A percentile compares a stretch with the other conserved stretches of the same genome.
Conservation (phyloP, 2,329 filamentous ascomycete species). For the Curvularia sp. region DNA sequence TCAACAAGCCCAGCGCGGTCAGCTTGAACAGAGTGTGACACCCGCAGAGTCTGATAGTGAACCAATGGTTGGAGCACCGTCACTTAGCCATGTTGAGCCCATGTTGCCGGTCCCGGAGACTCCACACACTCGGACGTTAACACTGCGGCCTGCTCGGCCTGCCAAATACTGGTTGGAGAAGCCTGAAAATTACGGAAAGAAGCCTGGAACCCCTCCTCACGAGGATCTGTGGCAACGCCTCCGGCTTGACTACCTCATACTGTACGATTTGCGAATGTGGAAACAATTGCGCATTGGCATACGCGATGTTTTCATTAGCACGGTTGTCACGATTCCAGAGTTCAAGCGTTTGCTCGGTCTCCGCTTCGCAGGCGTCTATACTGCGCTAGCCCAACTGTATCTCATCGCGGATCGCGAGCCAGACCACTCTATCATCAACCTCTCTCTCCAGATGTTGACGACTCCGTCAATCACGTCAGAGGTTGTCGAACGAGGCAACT, state of each 20-base stretch:
- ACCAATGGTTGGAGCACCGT: conserved; percentile 65
- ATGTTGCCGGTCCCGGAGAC: conserved; percentile 82
- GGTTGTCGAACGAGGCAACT: conserved; percentile 93
- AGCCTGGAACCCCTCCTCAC: conserved; percentile 69
- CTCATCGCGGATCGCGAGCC: conserved; percentile 95
- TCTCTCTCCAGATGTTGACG: conserved; percentile 94
- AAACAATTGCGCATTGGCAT: conserved; percentile 92
- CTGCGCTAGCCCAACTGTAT: conserved; percentile 89
- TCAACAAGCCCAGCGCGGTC: conserved; percentile 43
- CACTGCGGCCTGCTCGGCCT: conserved; percentile 65
- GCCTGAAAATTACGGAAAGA: conserved; percentile 71
- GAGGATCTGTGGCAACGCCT: conserved; percentile 91
- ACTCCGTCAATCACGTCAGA: conserved; percentile 96
- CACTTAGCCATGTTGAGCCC: conserved; percentile 68
- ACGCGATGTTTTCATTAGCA: conserved; percentile 92
- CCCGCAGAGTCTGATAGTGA: conserved; percentile 76
- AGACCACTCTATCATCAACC: conserved; percentile 97
- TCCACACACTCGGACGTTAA: conserved; percentile 59
- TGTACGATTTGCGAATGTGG: conserved; percentile 96
- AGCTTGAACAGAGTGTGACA: conserved; percentile 67
- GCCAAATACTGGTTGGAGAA: conserved; percentile 87
- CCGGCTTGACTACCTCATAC: conserved; percentile 88
- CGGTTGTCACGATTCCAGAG: conserved; percentile 90
- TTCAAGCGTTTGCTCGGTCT: conserved; percentile 95
- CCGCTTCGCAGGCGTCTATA: conserved; percentile 94